Percentiles rank a stretch among this genome's conserved stretches.
Conservation (phyloP, 2,329 filamentous ascomycete genomes). For the Coniochaeta pulveracea region DNA sequence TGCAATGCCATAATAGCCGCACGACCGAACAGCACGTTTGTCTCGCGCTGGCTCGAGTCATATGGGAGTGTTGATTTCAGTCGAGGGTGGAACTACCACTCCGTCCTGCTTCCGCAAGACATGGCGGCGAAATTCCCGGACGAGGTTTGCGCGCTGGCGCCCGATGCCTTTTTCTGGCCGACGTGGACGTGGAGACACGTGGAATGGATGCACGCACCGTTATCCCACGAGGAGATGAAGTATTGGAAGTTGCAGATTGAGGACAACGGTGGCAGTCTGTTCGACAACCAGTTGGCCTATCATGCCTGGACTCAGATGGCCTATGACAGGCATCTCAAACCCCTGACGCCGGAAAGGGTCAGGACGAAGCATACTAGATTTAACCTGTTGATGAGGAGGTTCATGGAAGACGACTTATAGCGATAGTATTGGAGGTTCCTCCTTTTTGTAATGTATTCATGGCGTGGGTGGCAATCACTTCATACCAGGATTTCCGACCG, state of each 20-base stretch:
- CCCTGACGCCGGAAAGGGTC: constrained; percentile 20
- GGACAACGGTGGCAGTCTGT: constrained; percentile 21
- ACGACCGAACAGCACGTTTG: constrained; percentile 21
- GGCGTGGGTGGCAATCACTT: too few relatives aligned
- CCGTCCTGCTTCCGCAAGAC: constrained; percentile 18
- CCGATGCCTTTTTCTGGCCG: constrained; percentile 26
- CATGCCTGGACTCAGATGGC: constrained; percentile 27
- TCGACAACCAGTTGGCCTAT: constrained; percentile 23
- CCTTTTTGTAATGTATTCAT: too few relatives aligned
- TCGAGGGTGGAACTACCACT: constrained; percentile 26
- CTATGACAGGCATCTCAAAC: constrained; percentile 20
- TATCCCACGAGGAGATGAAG: constrained; percentile 16
- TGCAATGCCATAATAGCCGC: constrained; percentile 26
- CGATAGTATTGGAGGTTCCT: too few relatives aligned
- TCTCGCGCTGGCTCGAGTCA: constrained; percentile 21
- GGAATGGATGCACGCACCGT: constrained; percentile 23
- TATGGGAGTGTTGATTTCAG: constrained; percentile 20
- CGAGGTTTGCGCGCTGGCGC: constrained; percentile 23
- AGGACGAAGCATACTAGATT: constrained; percentile 22
- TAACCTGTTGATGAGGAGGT: constrained; percentile 22
- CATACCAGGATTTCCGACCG: too few relatives aligned
- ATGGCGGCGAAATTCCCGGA: constrained; percentile 9
- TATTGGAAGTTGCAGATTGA: constrained; percentile 19
- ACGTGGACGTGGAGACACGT: constrained; percentile 26
- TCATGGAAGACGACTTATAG: constrained; percentile 11